phyloP scores from a whole-genome alignment of 495 filamentous ascomycete species.

The Talaromyces wortmannii region DNA sequence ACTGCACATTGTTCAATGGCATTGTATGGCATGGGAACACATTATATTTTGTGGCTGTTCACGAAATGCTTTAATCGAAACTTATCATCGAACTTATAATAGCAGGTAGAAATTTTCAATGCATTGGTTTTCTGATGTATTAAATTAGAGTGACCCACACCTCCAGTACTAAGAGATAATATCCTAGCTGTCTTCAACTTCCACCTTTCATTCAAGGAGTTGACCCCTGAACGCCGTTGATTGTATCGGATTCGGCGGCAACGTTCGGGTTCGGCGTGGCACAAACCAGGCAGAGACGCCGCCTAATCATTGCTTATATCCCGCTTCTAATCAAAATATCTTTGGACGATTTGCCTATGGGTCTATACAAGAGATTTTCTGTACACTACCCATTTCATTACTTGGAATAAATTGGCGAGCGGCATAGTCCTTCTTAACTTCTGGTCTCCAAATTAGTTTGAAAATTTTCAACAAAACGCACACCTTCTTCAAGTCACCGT shows the following conservation, averaged over 20 bases:
- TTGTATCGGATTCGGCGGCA: background rate
- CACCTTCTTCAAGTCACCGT: conserved; percentile 21
- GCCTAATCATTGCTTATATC: background rate
- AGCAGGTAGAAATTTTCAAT: background rate
- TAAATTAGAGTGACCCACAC: too few species aligned
- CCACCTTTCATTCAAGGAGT: background rate
- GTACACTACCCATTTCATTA: background rate
- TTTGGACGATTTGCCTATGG: background rate
- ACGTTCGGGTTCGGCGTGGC: background rate
- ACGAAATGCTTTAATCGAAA: background rate
- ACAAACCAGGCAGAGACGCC: background rate
- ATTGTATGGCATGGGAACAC: background rate
- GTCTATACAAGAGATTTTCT: background rate
- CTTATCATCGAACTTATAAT: background rate
- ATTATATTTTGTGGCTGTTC: background rate
- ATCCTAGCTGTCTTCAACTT: background rate
- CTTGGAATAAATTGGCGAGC: background rate
- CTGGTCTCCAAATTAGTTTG: background rate
- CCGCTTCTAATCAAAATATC: background rate
- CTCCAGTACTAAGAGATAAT: too few species aligned
- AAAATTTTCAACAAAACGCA: conserved; percentile 8
- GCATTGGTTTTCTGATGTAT: background rate
- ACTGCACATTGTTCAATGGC: background rate
- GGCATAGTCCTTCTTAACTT: background rate
- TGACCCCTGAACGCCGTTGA: background rate